phyloP scores from a whole-genome alignment of 441 rosid genomes.

The Populus hybrid region DNA sequence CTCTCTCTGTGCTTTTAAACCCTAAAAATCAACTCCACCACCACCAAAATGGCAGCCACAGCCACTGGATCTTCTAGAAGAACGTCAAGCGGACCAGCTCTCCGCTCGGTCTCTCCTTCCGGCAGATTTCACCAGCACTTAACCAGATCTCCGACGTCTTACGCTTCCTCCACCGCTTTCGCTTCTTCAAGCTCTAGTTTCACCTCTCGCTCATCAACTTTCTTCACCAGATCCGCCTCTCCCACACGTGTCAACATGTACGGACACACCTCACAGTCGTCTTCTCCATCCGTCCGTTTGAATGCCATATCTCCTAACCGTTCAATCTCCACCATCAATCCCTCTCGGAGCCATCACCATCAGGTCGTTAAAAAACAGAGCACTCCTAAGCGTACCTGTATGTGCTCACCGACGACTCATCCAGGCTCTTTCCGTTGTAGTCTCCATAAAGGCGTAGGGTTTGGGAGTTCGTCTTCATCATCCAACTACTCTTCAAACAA shows the following conservation, averaged over 20 bases:
- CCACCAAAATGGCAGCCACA: slow-evolving; percentile 35
- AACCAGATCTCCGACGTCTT: slow-evolving; percentile 15
- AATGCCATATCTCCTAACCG: slow-evolving; percentile 46
- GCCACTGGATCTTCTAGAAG: slow-evolving; percentile 32
- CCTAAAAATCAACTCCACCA: not conserved
- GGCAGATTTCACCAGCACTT: slow-evolving; percentile 31
- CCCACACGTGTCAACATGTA: slow-evolving; percentile 48
- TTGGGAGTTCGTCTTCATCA: slow-evolving; percentile 23
- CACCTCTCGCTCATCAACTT: slow-evolving; percentile 38
- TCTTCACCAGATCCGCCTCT: slow-evolving; percentile 38
- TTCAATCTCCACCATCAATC: slow-evolving; percentile 47
- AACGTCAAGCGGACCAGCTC: slow-evolving; percentile 28
- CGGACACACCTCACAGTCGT: slow-evolving; percentile 38
- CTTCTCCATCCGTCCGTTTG: slow-evolving; percentile 50
- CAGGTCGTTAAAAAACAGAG: slow-evolving; percentile 26
- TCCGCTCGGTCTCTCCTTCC: slow-evolving; percentile 38
- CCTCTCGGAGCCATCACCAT: slow-evolving; percentile 28
- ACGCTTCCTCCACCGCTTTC: slow-evolving; percentile 40
- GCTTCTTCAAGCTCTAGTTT: slow-evolving; percentile 49
- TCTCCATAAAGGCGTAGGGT: slow-evolving; percentile 47
- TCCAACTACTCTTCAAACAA: slow-evolving; percentile 33
- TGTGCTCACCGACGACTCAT: slow-evolving; percentile 77
- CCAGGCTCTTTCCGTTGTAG: slow-evolving; percentile 79
- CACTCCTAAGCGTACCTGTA: slow-evolving; percentile 47
- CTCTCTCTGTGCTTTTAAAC: slow-evolving; percentile 15